These are phyloP conservation scores for Monascus ruber DNA, from an alignment of 2,329 filamentous ascomycete genomes.

Conservation along the genomic window DNA sequence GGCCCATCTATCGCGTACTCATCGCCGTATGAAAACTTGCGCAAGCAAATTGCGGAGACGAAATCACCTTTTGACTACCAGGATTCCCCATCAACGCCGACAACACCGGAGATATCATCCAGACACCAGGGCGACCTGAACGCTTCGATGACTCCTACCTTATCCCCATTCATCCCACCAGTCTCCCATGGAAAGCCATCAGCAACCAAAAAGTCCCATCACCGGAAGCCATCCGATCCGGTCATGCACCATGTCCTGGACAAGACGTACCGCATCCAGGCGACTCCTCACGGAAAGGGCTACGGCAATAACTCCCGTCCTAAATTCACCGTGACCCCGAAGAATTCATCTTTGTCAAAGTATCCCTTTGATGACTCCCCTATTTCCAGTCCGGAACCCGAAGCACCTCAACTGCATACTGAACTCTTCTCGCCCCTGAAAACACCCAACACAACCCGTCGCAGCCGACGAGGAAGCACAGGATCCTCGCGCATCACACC, in stretches of 20 bases:
- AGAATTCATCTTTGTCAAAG: constrained; percentile 14
- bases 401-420: constrained; percentile 69
- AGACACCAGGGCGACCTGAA: constrained; percentile 19
- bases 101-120: constrained; percentile 8
- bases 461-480: constrained; percentile 31
- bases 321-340: constrained; percentile 23
- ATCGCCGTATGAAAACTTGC: constrained; percentile 66
- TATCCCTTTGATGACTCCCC: constrained; percentile 38
- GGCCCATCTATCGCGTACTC: constrained; percentile 44
- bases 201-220: constrained; percentile 24
- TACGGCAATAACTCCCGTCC: constrained; percentile 15
- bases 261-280: constrained; percentile 88
- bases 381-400: constrained; percentile 64
- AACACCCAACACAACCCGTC: constrained; percentile 25
- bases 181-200: constrained; percentile 33
- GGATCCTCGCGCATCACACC: constrained; percentile 32
- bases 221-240: constrained; percentile 47
- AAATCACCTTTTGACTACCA: constrained; percentile 24
- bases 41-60: constrained; percentile 50
- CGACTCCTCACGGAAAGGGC: constrained; percentile 64
- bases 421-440: constrained; percentile 71
- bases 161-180: constrained; percentile 46
- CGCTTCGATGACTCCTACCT: constrained; percentile 52
- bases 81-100: constrained; percentile 18
- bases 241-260: constrained; percentile 85